Conservation (phyloP, 441 rosid genomes). For the Viola pubescens region DNA sequence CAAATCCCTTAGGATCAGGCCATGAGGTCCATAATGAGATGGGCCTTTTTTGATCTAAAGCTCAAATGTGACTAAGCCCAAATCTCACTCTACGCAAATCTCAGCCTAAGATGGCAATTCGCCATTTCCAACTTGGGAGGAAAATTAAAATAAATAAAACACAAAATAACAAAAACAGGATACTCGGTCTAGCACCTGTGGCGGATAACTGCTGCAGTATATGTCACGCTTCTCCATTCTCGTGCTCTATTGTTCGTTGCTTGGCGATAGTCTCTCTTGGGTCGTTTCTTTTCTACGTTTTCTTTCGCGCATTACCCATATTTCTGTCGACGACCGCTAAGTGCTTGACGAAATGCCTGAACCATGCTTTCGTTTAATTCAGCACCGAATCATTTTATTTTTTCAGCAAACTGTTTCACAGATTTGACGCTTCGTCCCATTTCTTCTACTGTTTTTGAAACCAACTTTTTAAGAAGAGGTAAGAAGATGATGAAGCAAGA, state of each 20-base stretch:
- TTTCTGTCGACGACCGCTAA: neutral
- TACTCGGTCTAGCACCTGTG: too few relatives aligned
- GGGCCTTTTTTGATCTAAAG: too few relatives aligned
- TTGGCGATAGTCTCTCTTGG: neutral
- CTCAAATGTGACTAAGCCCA: too few relatives aligned
- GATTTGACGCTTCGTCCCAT: conserved; percentile 23
- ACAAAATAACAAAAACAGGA: too few relatives aligned
- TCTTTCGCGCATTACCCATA: neutral
- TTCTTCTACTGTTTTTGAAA: conserved; percentile 16
- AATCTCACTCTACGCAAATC: too few relatives aligned
- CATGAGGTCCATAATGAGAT: too few relatives aligned
- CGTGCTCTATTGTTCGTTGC: conserved; percentile 14
- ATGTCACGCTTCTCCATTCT: conserved; percentile 8
- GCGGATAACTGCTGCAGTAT: too few relatives aligned
- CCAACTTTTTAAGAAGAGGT: conserved; percentile 6
- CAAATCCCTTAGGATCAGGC: too few relatives aligned
- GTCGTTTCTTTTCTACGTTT: neutral
- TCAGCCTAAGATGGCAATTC: too few relatives aligned
- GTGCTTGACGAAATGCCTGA: conserved; percentile 85
- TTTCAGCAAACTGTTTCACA: conserved; percentile 20
- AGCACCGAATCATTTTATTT: conserved; percentile 23
- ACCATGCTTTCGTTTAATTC: conserved; percentile 51
- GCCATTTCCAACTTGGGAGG: too few relatives aligned
- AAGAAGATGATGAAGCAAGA: conserved; percentile 10
- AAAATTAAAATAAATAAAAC: too few relatives aligned